Base-by-base conservation (phyloP, 148 eudicot genomes). In the Silene uniflora region DNA sequence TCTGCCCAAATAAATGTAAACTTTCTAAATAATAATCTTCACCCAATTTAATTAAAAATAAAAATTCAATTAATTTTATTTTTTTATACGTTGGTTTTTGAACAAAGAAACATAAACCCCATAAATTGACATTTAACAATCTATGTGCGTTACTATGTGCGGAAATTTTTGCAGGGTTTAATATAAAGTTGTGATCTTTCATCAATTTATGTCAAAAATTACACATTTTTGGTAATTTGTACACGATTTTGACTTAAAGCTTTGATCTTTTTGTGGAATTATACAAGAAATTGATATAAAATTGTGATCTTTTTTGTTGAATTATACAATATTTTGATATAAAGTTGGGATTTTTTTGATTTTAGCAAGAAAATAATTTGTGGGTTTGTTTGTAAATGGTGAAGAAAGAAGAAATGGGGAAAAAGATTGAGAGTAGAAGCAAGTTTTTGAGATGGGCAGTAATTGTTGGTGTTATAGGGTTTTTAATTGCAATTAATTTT, bases 401-500 rank as follows among this genome's bases (percentile, higher is more conserved):
- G 16, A 74, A 47, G 35, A 59, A 73, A 8, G 82, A 80, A 27
- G 59, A 83, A 29, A 71, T 72, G 90, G 81, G 61, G 55, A 64
- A 46, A 66, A 72, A 65, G 76, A 71, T 35, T 21, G 69, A 72
- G 49, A 46, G 49, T 25, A 71, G 54, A 17, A 77, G 77, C 25
- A 76, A 73, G 69, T 76, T 27, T 52, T 84, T 78, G 85, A 56
- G 68, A 71, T 82, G 80, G 85, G 75, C 79, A 8, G 82, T 74
- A 22, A 71, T 85, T 23, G 84, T 83, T 70, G 88, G 84, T 14
- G 65, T 86, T 18, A 17, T 91, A 56, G 87, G 62, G 42, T n/a
- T 89, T 54, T 23, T 87, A 39, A 27, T 88, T 17, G 90, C 88
- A 60, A 22, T 76, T 19, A 76, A 67, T 11, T 72, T 75, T 0